These are phyloP conservation scores for Vitis riparia DNA, from an alignment of 164 flowering plant genomes.

Conservation along the genomic window DNA sequence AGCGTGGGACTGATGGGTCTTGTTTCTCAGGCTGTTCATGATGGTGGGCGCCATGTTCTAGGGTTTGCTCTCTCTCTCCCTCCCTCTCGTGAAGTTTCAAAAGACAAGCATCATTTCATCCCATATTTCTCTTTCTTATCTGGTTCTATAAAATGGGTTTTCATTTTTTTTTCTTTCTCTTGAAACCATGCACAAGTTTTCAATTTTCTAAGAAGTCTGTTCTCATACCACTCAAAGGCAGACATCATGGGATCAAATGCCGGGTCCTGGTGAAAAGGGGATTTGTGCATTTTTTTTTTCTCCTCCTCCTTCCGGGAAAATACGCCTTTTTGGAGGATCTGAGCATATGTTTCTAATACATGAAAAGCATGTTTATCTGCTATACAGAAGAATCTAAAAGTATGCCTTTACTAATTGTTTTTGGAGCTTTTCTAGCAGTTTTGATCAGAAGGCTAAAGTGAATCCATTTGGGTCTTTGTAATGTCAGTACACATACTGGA, in stretches of 20 bases:
- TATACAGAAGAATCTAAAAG: background rate
- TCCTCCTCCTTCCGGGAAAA: background rate
- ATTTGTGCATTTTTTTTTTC: conserved; percentile 5
- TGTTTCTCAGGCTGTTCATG: conserved; percentile 98
- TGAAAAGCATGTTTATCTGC: background rate
- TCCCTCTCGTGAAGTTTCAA: conserved; percentile 13
- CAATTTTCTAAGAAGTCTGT: conserved; percentile 12
- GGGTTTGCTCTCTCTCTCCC: conserved; percentile 60
- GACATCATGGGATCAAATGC: conserved; percentile 42
- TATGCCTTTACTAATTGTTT: background rate
- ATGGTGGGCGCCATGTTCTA: conserved; percentile 99
- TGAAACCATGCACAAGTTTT: conserved; percentile 15
- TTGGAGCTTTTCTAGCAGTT: conserved; percentile 8
- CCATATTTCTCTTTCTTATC: conserved; percentile 22
- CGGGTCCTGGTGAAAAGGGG: background rate
- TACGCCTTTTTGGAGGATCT: background rate
- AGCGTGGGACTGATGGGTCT: conserved; percentile 99
- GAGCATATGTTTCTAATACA: background rate
- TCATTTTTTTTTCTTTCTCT: background rate
- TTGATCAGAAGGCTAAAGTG: conserved; percentile 19
- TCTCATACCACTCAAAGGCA: conserved; percentile 22
- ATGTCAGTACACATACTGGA: conserved; percentile 12
- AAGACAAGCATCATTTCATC: conserved; percentile 12
- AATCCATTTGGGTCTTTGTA: conserved; percentile 17
- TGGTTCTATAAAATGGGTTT: conserved; percentile 4